A percentile compares a stretch with the other conserved stretches of the same genome.
Conservation (phyloP, 73 alveolate genomes). For the Paramecium primaurelia region DNA sequence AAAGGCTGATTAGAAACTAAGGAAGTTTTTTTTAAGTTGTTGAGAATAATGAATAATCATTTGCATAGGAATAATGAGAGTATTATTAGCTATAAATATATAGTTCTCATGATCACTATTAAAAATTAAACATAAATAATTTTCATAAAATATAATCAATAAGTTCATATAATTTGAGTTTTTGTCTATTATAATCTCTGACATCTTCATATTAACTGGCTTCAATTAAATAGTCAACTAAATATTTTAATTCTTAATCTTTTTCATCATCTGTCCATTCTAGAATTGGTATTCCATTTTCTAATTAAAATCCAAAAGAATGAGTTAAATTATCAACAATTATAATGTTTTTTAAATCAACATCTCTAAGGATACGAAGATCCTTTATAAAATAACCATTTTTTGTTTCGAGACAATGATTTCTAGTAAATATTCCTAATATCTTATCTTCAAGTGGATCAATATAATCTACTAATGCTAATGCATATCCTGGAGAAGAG, state of each 20-base stretch:
- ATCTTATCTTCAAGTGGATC: conserved; percentile 70
- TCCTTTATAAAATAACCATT: conserved; percentile 81
- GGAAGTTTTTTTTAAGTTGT: background rate
- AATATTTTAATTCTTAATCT: conserved; percentile 69
- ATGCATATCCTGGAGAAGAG: conserved; percentile 76
- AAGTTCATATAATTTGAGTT: background rate
- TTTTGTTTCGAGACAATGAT: conserved; percentile 75
- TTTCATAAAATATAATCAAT: background rate
- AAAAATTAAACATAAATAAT: background rate
- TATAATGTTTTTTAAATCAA: conserved; percentile 58
- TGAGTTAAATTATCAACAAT: conserved; percentile 73
- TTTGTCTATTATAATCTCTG: conserved; percentile 54
- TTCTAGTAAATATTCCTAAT: conserved; percentile 73
- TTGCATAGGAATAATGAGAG: background rate
- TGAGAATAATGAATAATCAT: background rate
- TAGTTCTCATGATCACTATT: background rate
- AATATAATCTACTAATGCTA: conserved; percentile 71
- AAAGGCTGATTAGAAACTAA: background rate
- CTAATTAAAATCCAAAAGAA: conserved; percentile 66
- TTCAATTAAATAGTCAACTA: conserved; percentile 57
- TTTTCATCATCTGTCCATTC: conserved; percentile 71
- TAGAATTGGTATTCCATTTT: conserved; percentile 73
- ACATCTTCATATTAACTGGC: conserved; percentile 54
- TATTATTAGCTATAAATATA: background rate
- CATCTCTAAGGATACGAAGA: conserved; percentile 61